Percentiles rank a stretch among this genome's conserved stretches.
These are phyloP conservation scores for Kwoniella dendrophila DNA, from an alignment of 768 basidiomycete genomes.

Conservation along the genomic window DNA sequence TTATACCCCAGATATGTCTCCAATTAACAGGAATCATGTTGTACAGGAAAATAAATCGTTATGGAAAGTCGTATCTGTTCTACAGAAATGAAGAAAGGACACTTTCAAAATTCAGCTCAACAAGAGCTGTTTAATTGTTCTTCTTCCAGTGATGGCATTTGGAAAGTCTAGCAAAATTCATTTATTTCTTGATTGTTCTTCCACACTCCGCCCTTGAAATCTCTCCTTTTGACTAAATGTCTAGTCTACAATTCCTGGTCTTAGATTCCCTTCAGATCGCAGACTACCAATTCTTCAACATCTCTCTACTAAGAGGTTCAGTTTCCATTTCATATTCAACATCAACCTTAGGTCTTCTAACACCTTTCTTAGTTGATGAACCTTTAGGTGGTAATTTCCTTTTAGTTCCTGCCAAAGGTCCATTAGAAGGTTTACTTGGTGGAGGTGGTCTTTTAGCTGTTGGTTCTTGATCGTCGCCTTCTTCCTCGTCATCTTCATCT, in stretches of 20 bases:
- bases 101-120: too few relatives aligned
- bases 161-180: too few relatives aligned
- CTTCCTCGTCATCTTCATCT: slow-evolving; percentile 59
- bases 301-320: slow-evolving; percentile 60
- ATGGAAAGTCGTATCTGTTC: too few relatives aligned
- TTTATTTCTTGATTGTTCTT: too few relatives aligned
- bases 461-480: slow-evolving; percentile 58
- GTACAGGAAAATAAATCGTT: neutral
- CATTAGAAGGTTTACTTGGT: neutral
- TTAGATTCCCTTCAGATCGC: neutral
- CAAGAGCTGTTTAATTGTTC: too few relatives aligned
- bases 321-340: slow-evolving; percentile 96
- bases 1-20: too few relatives aligned
- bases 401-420: slow-evolving; percentile 28
- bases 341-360: slow-evolving; percentile 69
- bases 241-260: neutral
- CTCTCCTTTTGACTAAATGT: too few relatives aligned
- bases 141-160: too few relatives aligned
- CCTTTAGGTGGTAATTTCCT: slow-evolving; percentile 27
- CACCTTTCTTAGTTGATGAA: slow-evolving; percentile 5
- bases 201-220: neutral
- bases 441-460: slow-evolving; percentile 58
- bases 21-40: neutral
- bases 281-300: slow-evolving; percentile 56
- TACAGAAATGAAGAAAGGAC: too few relatives aligned